Percentiles rank a stretch among this genome's conserved stretches.
phyloP scores from a whole-genome alignment of 805 yeast species.

The Wickerhamomyces canadensis region DNA sequence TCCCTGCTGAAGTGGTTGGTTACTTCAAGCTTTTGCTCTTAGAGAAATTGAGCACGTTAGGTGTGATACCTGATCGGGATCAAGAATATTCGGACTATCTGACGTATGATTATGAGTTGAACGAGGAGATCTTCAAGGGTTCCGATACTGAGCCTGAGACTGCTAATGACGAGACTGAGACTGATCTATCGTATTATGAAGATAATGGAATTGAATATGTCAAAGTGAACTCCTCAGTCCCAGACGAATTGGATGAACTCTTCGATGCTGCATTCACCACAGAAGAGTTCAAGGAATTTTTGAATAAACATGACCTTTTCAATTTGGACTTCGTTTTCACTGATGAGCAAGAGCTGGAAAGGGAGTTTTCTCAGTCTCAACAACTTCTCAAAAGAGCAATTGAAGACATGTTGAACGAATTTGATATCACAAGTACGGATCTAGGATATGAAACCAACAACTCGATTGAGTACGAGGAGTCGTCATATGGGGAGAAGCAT shows the following conservation, averaged over 20 bases:
- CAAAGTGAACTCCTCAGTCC: background rate
- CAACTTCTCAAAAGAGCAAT: background rate
- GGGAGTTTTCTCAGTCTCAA: background rate
- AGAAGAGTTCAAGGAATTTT: slow-evolving; percentile 2
- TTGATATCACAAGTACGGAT: background rate
- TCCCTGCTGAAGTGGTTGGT: slow-evolving; percentile 13
- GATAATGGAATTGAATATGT: slow-evolving; percentile 6
- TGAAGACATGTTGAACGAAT: background rate
- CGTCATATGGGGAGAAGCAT: background rate
- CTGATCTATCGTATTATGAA: background rate
- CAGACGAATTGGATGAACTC: slow-evolving; percentile 5
- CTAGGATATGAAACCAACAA: slow-evolving; percentile 3
- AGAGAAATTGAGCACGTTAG: slow-evolving; percentile 8
- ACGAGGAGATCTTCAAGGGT: slow-evolving; percentile 1
- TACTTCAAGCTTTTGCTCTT: slow-evolving; percentile 13
- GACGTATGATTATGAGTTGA: slow-evolving; percentile 1
- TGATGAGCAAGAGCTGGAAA: background rate
- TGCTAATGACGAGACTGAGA: too few relatives aligned
- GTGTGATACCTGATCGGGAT: too few relatives aligned
- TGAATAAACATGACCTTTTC: slow-evolving; percentile 3
- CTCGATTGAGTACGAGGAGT: too few relatives aligned
- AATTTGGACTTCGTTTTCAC: slow-evolving; percentile 3
- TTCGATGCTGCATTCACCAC: slow-evolving; percentile 3
- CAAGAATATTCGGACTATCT: too few relatives aligned
- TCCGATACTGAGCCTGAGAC: background rate